phyloP scores from a whole-genome alignment of 768 basidiomycete genomes.

The Podaxis pistillaris region DNA sequence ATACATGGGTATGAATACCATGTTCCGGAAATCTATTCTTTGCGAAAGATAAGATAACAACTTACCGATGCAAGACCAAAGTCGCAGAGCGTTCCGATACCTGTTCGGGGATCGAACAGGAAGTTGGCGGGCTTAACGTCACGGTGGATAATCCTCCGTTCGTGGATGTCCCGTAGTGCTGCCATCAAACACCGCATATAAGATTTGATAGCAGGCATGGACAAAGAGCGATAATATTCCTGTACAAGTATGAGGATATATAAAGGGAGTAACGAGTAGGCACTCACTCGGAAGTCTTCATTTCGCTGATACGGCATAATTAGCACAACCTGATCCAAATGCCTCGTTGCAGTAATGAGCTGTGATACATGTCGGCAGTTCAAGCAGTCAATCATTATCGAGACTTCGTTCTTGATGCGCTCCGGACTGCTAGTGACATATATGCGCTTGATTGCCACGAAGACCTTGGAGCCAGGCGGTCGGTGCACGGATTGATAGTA shows the following conservation, averaged over 20 bases:
- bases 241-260: slow-evolving; percentile 23
- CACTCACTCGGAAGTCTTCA: slow-evolving; percentile 89
- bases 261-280: background rate
- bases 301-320: slow-evolving; percentile 93
- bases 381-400: slow-evolving; percentile 83
- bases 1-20: background rate
- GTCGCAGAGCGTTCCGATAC: slow-evolving; percentile 86
- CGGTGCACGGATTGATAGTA: slow-evolving; percentile 54
- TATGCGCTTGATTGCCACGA: slow-evolving; percentile 94
- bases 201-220: slow-evolving; percentile 73
- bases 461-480: slow-evolving; percentile 51
- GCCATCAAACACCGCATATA: slow-evolving; percentile 93
- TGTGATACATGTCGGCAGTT: slow-evolving; percentile 88
- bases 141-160: slow-evolving; percentile 86
- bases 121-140: slow-evolving; percentile 99
- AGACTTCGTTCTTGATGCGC: slow-evolving; percentile 88
- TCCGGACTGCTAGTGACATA: slow-evolving; percentile 95
- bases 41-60: slow-evolving; percentile 8
- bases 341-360: slow-evolving; percentile 90
- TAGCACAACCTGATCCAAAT: slow-evolving; percentile 89
- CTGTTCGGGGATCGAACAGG: slow-evolving; percentile 82
- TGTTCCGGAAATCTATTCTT: background rate
- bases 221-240: slow-evolving; percentile 77
- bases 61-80: slow-evolving; percentile 94
- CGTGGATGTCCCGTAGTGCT: slow-evolving; percentile 85